Base-by-base conservation (phyloP, 768 basidiomycete genomes). In the Strobilomyces dryophilus region DNA sequence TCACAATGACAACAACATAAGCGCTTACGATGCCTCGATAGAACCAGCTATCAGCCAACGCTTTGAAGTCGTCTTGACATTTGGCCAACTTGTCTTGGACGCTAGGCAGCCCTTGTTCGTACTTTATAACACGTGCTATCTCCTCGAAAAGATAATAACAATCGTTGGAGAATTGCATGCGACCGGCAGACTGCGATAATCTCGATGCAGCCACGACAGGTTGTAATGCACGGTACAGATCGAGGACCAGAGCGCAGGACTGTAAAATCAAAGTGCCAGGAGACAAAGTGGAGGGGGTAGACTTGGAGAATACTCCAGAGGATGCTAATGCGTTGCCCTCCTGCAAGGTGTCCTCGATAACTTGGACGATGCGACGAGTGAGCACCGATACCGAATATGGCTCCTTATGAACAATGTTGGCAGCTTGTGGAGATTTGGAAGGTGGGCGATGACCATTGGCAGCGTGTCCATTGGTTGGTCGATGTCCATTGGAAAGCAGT, bases 121-220 rank as follows among this genome's bases (percentile, higher is more conserved):
- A 27, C 18, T 56, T 56, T 44, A 59, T 27, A 7, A 70, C 15
- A 12, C 62, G 61, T 18, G 18, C 27, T 0, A 86, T 65, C 59
- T 86, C 79, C 20, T 71, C 68, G 29, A 75, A 76, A 26, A 95
- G 76, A 65, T 86, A 90, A 20, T 79, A 61, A 58, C 85, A 91
- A 56, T 95, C 87, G 65, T 97, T 97, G 17, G 89, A 84, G 65
- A 87, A 87, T 45, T 82, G 80, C 79, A 95, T 84, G 1, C 79
- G 74, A 26, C 75, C 69, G 18, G 80, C 81, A 10, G 84, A 72
- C 0, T 77, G 72, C 35, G 75, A 67, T 29, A 89, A 67, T 42
- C 75, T 71, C 35, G 73, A 60, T 1, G 73, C 67, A 54, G 82
- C 82, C 32, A 76, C 76, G 35, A 88, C 76, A 12, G 91, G 91